phyloP scores from a whole-genome alignment of 345 rosid genomes.

The Citrus reticulata region DNA sequence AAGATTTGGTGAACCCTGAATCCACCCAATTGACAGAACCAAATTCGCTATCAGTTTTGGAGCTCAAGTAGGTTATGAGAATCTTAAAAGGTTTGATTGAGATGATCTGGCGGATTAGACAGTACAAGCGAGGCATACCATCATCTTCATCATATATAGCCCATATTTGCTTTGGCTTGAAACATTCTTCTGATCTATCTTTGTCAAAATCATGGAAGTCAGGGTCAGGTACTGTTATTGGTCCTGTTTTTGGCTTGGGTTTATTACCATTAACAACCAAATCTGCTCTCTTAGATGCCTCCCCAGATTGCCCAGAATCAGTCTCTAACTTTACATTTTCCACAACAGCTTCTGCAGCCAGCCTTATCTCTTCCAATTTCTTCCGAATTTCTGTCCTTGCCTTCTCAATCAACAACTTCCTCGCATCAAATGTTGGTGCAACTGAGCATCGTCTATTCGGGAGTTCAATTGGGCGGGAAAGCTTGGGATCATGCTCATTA shows the following conservation, averaged over 20 bases:
- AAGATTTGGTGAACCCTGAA: conserved; percentile 87
- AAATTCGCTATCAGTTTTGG: conserved; percentile 88
- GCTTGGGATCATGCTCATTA: conserved; percentile 42
- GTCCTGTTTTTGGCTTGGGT: conserved; percentile 36
- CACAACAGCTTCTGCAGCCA: conserved; percentile 43
- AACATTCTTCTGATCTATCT: conserved; percentile 87
- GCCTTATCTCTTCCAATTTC: conserved; percentile 58
- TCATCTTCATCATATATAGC: conserved; percentile 96
- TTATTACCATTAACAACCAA: conserved; percentile 24
- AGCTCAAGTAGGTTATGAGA: conserved; percentile 78
- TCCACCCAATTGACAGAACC: conserved; percentile 84
- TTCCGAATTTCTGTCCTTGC: conserved; percentile 64
- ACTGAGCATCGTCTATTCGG: conserved; percentile 45
- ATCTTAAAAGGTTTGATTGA: conserved; percentile 83
- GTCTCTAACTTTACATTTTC: conserved; percentile 22
- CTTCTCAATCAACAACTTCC: conserved; percentile 75
- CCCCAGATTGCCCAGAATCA: conserved; percentile 29
- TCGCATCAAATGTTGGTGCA: conserved; percentile 71
- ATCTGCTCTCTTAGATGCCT: conserved; percentile 20
- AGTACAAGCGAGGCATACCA: conserved; percentile 96
- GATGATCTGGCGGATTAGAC: conserved; percentile 77
- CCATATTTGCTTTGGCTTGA: conserved; percentile 93
- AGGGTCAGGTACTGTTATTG: conserved; percentile 86
- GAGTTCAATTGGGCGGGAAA: conserved; percentile 38
- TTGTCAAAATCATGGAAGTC: conserved; percentile 96